Base-by-base conservation (phyloP, 2,329 filamentous ascomycete genomes). In the Apiospora pterosperma region DNA sequence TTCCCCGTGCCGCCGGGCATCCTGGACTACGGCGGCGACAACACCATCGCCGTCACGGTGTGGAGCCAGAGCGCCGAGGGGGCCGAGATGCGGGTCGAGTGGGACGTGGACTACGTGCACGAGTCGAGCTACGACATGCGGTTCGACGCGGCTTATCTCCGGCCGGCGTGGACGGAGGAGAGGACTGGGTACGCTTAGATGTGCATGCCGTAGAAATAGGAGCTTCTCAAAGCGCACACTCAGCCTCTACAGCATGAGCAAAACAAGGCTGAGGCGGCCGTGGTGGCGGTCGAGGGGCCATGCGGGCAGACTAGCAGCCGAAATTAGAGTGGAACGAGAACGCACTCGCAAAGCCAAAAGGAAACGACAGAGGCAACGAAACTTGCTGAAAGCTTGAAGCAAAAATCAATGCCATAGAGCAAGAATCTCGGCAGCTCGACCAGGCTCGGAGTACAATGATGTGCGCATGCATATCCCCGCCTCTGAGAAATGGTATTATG, bases 1-100 rank as follows among this genome's bases (percentile, higher is more conserved):
- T 90, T 87, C 69, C 87, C 87, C 0, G 84, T 90, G 2, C 86
- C 85, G 1, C 83, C 84, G 0, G 87, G 87, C 0, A 77, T 89
- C 5, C 73, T 89, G 10, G 79, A 89, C 70, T 87, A 88, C 65
- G 74, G 75, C 7, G 87, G 86, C 0, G 78, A 84, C 10, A 90
- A 90, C 67, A 85, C 84, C 0, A 79, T 90, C 62, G 82, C 78
- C 0, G 72, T 89, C 14, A 86, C 82, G 19, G 76, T 90, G 0
- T 90, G 88, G 88, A 84, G 85, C 10, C 85, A 88, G 76, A 80
- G 76, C 2, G 80, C 81, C 6, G 79, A 81, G 12, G 85, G 84
- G 0, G 85, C 80, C 0, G 78, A 79, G 67, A 70, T 87, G 8
- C 77, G 77, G 64, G 72, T 88, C 4, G 79, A 81, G 42, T 83